Percentiles rank a stretch among this genome's conserved stretches.
Evolutionary conservation across 2,329 filamentous ascomycete species (phyloP).

Genomic region (Sclerotinia trifoliorum): DNA sequence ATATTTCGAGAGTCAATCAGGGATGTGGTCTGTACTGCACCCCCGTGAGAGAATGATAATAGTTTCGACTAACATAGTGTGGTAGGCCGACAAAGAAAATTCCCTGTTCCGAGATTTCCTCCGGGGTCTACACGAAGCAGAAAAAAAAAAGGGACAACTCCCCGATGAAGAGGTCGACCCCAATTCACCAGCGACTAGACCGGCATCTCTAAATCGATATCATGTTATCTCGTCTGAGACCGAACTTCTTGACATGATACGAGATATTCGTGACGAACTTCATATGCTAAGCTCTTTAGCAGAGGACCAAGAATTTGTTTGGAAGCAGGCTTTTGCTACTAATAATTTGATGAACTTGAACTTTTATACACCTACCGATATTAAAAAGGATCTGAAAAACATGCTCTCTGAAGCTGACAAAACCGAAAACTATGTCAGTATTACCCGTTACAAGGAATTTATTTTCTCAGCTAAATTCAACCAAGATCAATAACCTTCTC

Average conservation of each 20-base stretch:
- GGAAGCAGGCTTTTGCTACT: constrained; percentile 28
- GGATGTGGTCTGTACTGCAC: background rate
- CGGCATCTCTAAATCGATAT: background rate
- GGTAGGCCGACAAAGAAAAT: background rate
- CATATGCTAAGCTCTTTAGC: constrained; percentile 47
- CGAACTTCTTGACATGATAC: constrained; percentile 46
- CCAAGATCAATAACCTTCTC: constrained; percentile 62
- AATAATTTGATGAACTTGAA: constrained; percentile 29
- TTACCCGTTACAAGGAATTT: constrained; percentile 70
- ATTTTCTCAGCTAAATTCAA: constrained; percentile 45
- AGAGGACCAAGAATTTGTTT: constrained; percentile 38
- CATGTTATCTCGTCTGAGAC: constrained; percentile 39
- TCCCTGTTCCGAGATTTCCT: constrained; percentile 4
- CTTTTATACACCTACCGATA: constrained; percentile 30
- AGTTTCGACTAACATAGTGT: background rate
- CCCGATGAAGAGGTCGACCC: no score
- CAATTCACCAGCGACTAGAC: background rate
- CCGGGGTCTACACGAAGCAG: background rate
- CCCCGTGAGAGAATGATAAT: background rate
- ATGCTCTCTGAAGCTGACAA: constrained; percentile 30
- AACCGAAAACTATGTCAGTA: constrained; percentile 40
- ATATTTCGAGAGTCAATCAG: constrained; percentile 13
- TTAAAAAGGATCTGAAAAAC: constrained; percentile 32
- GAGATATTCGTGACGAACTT: constrained; percentile 50
- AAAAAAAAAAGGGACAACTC: background rate